A percentile compares a stretch with the other conserved stretches of the same genome.
Evolutionary conservation across 164 flowering plant genomes (phyloP).

Genomic region (Amborella trichopoda): DNA sequence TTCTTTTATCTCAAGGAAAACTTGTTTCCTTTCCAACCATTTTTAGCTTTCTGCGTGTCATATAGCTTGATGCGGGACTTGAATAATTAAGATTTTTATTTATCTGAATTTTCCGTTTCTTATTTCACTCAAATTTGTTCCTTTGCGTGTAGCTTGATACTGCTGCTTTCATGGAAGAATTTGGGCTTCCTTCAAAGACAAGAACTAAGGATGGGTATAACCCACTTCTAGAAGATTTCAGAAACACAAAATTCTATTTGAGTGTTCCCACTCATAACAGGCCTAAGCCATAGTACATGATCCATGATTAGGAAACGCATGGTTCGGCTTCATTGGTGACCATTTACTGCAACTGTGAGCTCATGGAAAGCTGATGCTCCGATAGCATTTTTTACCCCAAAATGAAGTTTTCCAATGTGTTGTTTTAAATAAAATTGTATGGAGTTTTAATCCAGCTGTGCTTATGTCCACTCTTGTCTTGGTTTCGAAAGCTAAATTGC

Average conservation of each 20-base stretch:
- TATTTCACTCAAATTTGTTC: neutral
- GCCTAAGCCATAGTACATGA: neutral
- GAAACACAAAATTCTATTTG: constrained; percentile 77
- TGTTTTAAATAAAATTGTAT: no score
- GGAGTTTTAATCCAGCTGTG: no score
- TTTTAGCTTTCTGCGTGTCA: neutral
- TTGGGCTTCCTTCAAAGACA: constrained; percentile 85
- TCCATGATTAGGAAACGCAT: no score
- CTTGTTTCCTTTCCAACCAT: neutral
- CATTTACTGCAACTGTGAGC: no score
- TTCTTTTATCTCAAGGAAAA: neutral
- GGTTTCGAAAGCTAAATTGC: no score
- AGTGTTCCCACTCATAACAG: constrained; percentile 94
- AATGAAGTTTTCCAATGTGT: no score
- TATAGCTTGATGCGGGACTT: neutral
- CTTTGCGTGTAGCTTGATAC: constrained; percentile 60
- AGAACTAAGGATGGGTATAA: constrained; percentile 96
- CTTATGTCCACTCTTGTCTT: no score
- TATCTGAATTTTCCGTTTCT: neutral
- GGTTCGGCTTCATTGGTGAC: no score
- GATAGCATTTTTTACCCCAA: no score
- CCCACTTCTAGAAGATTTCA: constrained; percentile 92
- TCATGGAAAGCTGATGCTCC: no score
- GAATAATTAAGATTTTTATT: neutral
- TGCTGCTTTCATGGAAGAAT: constrained; percentile 91